phyloP scores from a whole-genome alignment of 164 flowering plant species.

The Paratinospora sagittata region DNA sequence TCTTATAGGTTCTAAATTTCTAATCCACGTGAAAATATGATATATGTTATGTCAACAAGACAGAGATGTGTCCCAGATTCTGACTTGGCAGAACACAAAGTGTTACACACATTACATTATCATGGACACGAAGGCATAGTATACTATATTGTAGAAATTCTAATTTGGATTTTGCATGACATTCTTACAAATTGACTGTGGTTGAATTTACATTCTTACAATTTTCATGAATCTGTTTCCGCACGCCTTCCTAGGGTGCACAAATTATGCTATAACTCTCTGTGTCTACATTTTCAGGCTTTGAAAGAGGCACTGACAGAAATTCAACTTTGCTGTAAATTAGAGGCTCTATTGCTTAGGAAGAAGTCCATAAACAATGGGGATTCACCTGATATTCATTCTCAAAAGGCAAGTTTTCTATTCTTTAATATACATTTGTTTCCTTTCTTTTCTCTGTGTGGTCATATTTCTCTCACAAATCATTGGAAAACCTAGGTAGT shows the following conservation, averaged over 20 bases:
- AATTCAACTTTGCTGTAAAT: slow-evolving; percentile 44
- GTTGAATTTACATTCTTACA: not conserved
- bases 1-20: too few relatives aligned
- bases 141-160: not conserved
- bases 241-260: not conserved
- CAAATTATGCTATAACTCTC: not conserved
- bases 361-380: slow-evolving; percentile 62
- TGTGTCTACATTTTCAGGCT: slow-evolving; percentile 35
- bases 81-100: too few relatives aligned
- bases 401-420: slow-evolving; percentile 62
- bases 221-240: not conserved
- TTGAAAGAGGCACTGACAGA: slow-evolving; percentile 71
- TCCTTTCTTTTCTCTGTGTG: not conserved
- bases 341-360: slow-evolving; percentile 72
- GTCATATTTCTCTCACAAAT: too few relatives aligned
- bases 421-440: not conserved
- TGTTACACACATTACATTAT: not conserved
- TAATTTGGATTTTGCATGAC: not conserved
- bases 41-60: too few relatives aligned
- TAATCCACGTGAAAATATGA: too few relatives aligned
- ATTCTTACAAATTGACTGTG: not conserved
- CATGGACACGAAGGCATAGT: not conserved
- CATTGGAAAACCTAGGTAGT: too few relatives aligned
- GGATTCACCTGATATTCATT: slow-evolving; percentile 79
- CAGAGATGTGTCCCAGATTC: too few relatives aligned